phyloP scores from a whole-genome alignment of 768 basidiomycete species.

The Lentinula aciculospora region DNA sequence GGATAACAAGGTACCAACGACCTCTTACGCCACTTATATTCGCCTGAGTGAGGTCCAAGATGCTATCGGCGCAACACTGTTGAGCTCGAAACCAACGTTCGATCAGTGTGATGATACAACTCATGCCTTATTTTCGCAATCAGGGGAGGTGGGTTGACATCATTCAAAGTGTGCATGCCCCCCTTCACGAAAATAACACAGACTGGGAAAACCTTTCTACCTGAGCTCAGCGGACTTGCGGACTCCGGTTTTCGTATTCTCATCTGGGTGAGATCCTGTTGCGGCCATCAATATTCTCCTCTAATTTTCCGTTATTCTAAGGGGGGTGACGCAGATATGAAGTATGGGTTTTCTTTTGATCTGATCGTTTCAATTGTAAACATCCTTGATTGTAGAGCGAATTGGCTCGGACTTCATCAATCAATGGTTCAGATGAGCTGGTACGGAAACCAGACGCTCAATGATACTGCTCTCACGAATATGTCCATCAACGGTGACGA shows the following conservation, averaged over 20 bases:
- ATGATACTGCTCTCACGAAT: constrained; percentile 25
- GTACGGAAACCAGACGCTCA: constrained; percentile 36
- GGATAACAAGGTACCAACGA: constrained; percentile 31
- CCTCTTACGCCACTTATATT: constrained; percentile 31
- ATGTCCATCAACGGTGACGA: constrained; percentile 29
- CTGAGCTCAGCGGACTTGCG: constrained; percentile 25
- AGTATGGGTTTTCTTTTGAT: constrained; percentile 15
- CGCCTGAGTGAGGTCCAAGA: constrained; percentile 19
- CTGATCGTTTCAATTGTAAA: too few species aligned
- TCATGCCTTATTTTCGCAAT: constrained; percentile 17
- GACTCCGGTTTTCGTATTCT: constrained; percentile 28
- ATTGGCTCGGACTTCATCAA: constrained; percentile 33
- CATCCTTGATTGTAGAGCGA: constrained; percentile 25
- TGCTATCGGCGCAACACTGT: constrained; percentile 29
- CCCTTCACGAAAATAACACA: not conserved
- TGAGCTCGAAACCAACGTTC: constrained; percentile 20
- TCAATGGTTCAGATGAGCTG: constrained; percentile 39
- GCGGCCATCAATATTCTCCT: not conserved
- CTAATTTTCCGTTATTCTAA: not conserved
- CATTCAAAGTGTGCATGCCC: not conserved
- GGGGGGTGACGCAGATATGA: constrained; percentile 31
- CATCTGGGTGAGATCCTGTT: constrained; percentile 31
- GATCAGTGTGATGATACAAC: constrained; percentile 23
- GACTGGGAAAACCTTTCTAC: constrained; percentile 27
- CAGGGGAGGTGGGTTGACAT: constrained; percentile 22